These are phyloP conservation scores for Stemphylium vesicarium DNA, from an alignment of 2,329 filamentous ascomycete species.

Conservation along the genomic window DNA sequence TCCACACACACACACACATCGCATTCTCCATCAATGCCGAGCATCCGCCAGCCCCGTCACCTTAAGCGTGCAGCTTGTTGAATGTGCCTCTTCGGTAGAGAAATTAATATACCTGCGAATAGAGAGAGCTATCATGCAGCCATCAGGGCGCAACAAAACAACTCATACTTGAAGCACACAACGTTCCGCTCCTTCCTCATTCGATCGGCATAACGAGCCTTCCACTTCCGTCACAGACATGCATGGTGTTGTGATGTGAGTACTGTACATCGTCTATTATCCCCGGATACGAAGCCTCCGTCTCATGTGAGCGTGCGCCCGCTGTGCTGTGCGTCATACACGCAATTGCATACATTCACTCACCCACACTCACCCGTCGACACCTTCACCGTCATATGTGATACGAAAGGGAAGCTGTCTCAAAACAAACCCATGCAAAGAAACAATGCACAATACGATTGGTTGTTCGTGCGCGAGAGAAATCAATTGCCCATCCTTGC, in stretches of 20 bases:
- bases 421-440: too few relatives aligned
- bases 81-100: background rate
- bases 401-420: too few relatives aligned
- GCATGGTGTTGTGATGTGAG: background rate
- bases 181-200: slow-evolving; percentile 10
- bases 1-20: background rate
- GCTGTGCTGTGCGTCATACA: slow-evolving; percentile 15
- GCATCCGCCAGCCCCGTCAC: background rate
- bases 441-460: too few relatives aligned
- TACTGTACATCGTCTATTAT: slow-evolving; percentile 5
- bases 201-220: slow-evolving; percentile 4
- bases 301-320: slow-evolving; percentile 1
- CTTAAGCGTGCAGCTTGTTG: background rate
- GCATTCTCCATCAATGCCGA: background rate
- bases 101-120: slow-evolving; percentile 3
- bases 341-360: background rate
- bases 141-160: background rate
- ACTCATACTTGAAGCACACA: background rate
- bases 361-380: background rate
- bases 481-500: too few relatives aligned
- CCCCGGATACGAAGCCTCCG: slow-evolving; percentile 12
- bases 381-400: background rate
- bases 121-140: background rate
- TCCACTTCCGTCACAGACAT: slow-evolving; percentile 2
- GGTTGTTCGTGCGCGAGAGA: too few relatives aligned